Evolutionary conservation across 805 yeast species (phyloP), one percentile per base, ranked within the genome.

Genomic region (Starmerella floris): DNA sequence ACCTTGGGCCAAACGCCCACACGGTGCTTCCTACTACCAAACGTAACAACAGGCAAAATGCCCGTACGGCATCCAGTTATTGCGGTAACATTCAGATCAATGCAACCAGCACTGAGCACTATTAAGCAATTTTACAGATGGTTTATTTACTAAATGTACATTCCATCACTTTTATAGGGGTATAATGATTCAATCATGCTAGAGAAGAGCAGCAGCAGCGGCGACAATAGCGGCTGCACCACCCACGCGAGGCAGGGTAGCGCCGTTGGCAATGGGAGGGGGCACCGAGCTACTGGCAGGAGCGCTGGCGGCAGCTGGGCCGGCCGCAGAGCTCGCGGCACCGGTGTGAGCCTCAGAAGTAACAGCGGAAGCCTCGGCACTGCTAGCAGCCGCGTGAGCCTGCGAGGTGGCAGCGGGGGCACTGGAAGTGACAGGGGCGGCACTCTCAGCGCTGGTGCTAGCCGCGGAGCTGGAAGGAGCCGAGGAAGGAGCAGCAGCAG

Each of bases 181-280:
- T n/a, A n/a, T n/a, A n/a, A n/a, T n/a, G n/a, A n/a, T n/a, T n/a
- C 8, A 30, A 9, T 5, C 32, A n/a, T n/a, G 32, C 39, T 41
- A 49, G 28, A 47, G 40, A n/a, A 50, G 46, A 30, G 50, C 43
- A 31, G 46, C 54, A 16, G 40, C 37, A 35, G 50, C 50, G n/a
- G 31, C 36, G 21, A 50, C 52, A 11, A 36, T 42, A 17, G 36
- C 50, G 25, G 45, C 52, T n/a, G 40, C 43, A 26, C 32, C 37
- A 19, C 45, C 48, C 27, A 37, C 33, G 11, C 30, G 36, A 19
- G 42, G 25, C 34, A 16, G 35, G 8, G 46, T 32, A 21, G 44
- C 52, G 16, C 41, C 49, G 43, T 46, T 47, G 23, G 47, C 45
- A 19, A 40, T 17, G 21, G 32, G 30, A 19, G 45, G 41, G 6